Conservation (phyloP, 2,329 filamentous ascomycete species). For the Colletotrichum somersetense region DNA sequence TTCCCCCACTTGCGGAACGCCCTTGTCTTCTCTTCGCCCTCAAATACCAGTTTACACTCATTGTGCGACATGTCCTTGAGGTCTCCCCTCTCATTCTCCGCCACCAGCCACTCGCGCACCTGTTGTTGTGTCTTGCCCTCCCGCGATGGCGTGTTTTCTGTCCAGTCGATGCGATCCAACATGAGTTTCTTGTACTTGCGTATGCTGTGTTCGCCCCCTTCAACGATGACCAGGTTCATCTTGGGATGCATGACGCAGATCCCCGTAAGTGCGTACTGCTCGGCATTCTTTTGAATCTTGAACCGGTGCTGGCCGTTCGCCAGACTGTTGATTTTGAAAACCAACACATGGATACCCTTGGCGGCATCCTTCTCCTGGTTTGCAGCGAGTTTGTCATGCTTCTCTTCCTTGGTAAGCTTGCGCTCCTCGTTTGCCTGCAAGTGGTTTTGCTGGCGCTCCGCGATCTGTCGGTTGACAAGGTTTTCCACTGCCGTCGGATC, state of each 20-base stretch:
- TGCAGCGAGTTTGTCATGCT: slow-evolving; percentile 81
- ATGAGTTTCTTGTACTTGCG: slow-evolving; percentile 92
- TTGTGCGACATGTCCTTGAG: slow-evolving; percentile 87
- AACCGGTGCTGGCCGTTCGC: slow-evolving; percentile 94
- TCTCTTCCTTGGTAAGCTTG: slow-evolving; percentile 89
- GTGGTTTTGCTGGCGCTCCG: slow-evolving; percentile 85
- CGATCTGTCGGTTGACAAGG: slow-evolving; percentile 92
- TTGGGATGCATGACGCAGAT: slow-evolving; percentile 93
- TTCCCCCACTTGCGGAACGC: slow-evolving; percentile 90
- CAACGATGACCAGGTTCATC: slow-evolving; percentile 90
- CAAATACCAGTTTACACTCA: slow-evolving; percentile 86
- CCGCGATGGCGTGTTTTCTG: slow-evolving; percentile 82
- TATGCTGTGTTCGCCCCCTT: slow-evolving; percentile 88
- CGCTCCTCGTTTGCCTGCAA: slow-evolving; percentile 83
- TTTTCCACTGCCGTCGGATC: slow-evolving; percentile 98
- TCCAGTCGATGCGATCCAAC: slow-evolving; percentile 95
- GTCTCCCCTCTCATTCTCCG: slow-evolving; percentile 81
- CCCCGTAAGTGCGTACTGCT: slow-evolving; percentile 87
- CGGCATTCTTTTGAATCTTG: slow-evolving; percentile 92
- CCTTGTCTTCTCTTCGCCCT: slow-evolving; percentile 86
- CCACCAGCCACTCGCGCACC: slow-evolving; percentile 80
- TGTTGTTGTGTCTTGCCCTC: slow-evolving; percentile 71
- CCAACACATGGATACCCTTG: slow-evolving; percentile 86
- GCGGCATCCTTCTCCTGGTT: slow-evolving; percentile 91
- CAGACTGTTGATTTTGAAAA: slow-evolving; percentile 91